phyloP scores from a whole-genome alignment of 139 green algal genomes.

The Closterium sp. region DNA sequence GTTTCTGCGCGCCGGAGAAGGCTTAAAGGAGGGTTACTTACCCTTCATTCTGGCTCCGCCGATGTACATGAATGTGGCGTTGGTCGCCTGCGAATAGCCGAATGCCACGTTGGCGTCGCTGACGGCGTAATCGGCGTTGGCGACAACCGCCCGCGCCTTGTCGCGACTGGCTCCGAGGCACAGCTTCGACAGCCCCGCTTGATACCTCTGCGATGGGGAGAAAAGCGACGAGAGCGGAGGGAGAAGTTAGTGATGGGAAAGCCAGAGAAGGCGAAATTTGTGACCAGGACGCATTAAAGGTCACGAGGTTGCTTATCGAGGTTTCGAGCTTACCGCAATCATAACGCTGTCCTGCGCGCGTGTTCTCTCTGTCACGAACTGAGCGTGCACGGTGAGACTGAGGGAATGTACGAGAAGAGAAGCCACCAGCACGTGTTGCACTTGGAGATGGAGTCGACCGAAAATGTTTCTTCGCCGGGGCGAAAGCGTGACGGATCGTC shows the following conservation, averaged over 20 bases:
- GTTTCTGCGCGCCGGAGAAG: no score
- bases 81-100: background rate
- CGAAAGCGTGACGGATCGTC: background rate
- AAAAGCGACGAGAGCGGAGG: background rate
- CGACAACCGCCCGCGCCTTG: background rate
- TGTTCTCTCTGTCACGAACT: background rate
- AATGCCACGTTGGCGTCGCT: background rate
- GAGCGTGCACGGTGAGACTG: background rate
- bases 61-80: background rate
- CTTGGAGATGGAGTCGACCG: background rate
- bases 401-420: background rate
- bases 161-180: background rate
- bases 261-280: background rate
- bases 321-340: background rate
- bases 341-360: background rate
- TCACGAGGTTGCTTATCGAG: background rate
- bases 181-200: background rate
- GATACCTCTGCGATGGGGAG: background rate
- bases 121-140: background rate
- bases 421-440: background rate
- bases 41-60: background rate
- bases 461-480: no score
- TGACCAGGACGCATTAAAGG: background rate
- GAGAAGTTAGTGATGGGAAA: background rate
- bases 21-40: background rate